Evolutionary conservation across 2,329 filamentous ascomycete genomes (phyloP).

Genomic region (Penicillium sp.): DNA sequence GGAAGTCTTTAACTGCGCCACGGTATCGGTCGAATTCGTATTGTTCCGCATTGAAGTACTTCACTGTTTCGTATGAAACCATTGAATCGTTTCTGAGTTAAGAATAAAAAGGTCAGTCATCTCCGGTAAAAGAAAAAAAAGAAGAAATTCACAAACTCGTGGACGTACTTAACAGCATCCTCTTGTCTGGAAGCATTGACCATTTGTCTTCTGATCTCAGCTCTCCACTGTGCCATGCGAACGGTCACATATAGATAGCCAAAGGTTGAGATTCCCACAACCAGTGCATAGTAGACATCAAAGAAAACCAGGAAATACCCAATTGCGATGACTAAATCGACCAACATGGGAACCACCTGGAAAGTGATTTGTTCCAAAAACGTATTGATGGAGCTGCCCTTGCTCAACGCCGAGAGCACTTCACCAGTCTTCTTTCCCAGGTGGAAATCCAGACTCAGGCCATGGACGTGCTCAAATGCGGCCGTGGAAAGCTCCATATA

Average conservation of each 20-base stretch:
- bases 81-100: constrained; percentile 81
- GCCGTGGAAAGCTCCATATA: constrained; percentile 93
- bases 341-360: constrained; percentile 90
- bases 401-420: constrained; percentile 92
- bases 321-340: constrained; percentile 86
- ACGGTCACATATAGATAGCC: constrained; percentile 97
- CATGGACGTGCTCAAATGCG: constrained; percentile 96
- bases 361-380: constrained; percentile 98
- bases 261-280: constrained; percentile 88
- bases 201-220: constrained; percentile 89
- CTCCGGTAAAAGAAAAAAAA: neutral
- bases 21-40: constrained; percentile 79
- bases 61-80: constrained; percentile 95
- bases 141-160: neutral
- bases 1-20: constrained; percentile 71
- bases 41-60: constrained; percentile 84
- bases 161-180: constrained; percentile 82
- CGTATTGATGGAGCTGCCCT: constrained; percentile 92
- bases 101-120: constrained; percentile 3
- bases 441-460: constrained; percentile 93
- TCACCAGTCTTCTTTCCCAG: constrained; percentile 96
- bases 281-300: constrained; percentile 86
- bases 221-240: constrained; percentile 90
- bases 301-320: constrained; percentile 78
- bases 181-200: constrained; percentile 93